Conservation (phyloP, 495 filamentous ascomycete species). For the Hyaloscypha finlandica region DNA sequence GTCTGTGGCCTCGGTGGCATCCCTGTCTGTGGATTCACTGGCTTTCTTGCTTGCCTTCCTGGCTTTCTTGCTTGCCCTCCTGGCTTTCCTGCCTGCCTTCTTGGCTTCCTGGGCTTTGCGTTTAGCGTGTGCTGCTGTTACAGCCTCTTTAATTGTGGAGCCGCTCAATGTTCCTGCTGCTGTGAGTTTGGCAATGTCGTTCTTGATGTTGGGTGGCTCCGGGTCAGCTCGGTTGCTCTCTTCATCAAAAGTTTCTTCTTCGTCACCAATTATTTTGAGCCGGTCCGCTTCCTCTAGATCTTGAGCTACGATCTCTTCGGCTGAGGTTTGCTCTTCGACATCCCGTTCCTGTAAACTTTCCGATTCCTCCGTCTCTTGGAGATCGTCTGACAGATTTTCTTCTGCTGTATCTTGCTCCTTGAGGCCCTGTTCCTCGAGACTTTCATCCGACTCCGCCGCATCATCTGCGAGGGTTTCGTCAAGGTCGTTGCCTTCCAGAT, state of each 20-base stretch:
- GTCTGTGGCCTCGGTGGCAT: background rate
- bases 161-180: background rate
- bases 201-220: background rate
- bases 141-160: background rate
- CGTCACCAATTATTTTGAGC: background rate
- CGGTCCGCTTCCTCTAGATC: background rate
- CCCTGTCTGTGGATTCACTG: too few relatives aligned
- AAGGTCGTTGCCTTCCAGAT: background rate
- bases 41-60: background rate
- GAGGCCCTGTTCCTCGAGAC: background rate
- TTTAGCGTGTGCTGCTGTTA: background rate
- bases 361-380: background rate
- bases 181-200: background rate
- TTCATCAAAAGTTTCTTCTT: background rate
- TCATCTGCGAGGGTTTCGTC: background rate
- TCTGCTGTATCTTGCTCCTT: background rate
- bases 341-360: background rate
- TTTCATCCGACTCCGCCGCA: background rate
- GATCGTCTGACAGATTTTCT: background rate
- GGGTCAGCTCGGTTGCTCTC: background rate
- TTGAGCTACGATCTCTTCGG: background rate
- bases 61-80: too few relatives aligned
- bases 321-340: background rate
- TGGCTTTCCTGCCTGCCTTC: too few relatives aligned
- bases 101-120: too few relatives aligned